Evolutionary conservation across 208 protist genomes (phyloP), one percentile per base, ranked within the genome.

Genomic region (Leptomonas seymouri): DNA sequence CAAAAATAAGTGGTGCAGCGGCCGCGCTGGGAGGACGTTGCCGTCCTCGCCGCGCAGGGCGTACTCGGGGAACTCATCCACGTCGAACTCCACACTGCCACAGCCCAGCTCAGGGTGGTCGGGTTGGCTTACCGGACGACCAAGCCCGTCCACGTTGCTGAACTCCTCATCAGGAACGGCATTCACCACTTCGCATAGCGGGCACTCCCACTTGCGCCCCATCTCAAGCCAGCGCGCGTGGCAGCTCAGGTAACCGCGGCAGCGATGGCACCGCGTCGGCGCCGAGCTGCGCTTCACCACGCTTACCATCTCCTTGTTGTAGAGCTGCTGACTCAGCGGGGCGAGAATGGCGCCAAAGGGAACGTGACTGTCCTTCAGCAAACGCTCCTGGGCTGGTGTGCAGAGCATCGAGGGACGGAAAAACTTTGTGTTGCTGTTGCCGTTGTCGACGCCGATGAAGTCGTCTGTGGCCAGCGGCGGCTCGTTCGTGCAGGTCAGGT

Each of bases 191-290:
- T 58, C 76, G 74, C 97, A 98, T 25, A 98, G 71, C 44, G 92
- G 84, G 77, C 97, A 98, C 50, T 76, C 67, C 92, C 94, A 98
- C 50, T 53, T 58, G 25, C 89, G 72, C 46, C 97, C 97, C 67
- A 96, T 85, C 45, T 98, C 82, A 18, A 85, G 75, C 73, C 98
- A 97, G 8, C 57, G 59, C 11, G 90, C 82, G 71, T 95, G 87
- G 42, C 87, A 92, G 65, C 91, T 96, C 14, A 98, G 84, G 81
- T 98, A 98, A 14, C 84, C 89, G 58, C 95, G 89, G 78, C 97
- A 98, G 57, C 95, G 92, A 31, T 93, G 71, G 76, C 97, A 98
- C n/a, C 97, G 92, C 42, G 97, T 81, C 11, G 97, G 97, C 9
- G 86, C 76, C 16, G 81, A 66, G 36, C 68, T 83, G 21, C 61